Conservation (phyloP, 257 asterid species). For the Gentiana macrophylla region DNA sequence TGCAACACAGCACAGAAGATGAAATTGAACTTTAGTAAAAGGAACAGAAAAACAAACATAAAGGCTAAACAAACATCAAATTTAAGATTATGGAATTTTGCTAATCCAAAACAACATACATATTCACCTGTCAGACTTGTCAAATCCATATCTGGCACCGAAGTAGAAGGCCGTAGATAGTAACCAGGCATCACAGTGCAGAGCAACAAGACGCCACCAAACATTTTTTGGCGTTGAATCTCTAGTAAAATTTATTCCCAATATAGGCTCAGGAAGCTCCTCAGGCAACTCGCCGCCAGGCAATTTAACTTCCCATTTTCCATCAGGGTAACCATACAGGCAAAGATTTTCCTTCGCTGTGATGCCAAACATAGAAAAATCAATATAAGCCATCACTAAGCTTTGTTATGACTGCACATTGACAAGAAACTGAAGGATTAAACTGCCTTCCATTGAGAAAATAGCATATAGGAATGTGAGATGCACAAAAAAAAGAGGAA, state of each 20-base stretch:
- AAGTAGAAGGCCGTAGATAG: constrained; percentile 35
- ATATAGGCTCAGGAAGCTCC: constrained; percentile 43
- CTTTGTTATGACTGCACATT: too few species aligned
- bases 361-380: neutral
- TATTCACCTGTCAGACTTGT: constrained; percentile 26
- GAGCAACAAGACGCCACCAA: constrained; percentile 40
- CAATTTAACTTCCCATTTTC: constrained; percentile 35
- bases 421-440: too few species aligned
- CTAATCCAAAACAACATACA: too few species aligned
- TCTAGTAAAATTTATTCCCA: constrained; percentile 40
- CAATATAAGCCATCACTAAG: too few species aligned
- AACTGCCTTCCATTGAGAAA: too few species aligned
- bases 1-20: constrained; percentile 21
- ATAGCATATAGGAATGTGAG: too few species aligned
- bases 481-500: too few species aligned
- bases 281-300: constrained; percentile 45
- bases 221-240: constrained; percentile 39
- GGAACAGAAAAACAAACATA: too few species aligned
- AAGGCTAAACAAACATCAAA: too few species aligned
- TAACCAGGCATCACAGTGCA: constrained; percentile 39
- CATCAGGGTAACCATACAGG: constrained; percentile 33
- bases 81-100: too few species aligned
- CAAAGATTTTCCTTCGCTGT: constrained; percentile 37
- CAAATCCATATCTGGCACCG: constrained; percentile 43
- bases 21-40: too few species aligned